Evolutionary conservation across 148 eudicot genomes (phyloP).

Genomic region (Silene conica): DNA sequence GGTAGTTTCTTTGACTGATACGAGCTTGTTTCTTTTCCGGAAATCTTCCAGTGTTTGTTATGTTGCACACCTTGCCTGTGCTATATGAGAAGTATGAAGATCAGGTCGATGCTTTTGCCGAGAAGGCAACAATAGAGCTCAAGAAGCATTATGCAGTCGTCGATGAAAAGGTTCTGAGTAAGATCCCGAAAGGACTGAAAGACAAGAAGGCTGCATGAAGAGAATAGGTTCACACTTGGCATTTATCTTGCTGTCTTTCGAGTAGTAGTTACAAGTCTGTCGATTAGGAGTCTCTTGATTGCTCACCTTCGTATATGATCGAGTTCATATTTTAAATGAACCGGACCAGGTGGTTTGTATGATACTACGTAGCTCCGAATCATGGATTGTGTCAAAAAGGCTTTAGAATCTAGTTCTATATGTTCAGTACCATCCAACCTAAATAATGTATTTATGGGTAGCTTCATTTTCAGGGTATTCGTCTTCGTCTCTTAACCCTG

Average conservation of each 20-base stretch:
- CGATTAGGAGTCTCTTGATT: slow-evolving; percentile 10
- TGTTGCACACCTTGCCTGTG: slow-evolving; percentile 76
- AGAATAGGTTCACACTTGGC: slow-evolving; percentile 21
- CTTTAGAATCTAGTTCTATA: slow-evolving; percentile 17
- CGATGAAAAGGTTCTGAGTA: slow-evolving; percentile 67
- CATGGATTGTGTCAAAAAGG: slow-evolving; percentile 18
- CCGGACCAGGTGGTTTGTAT: slow-evolving; percentile 22
- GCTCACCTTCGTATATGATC: slow-evolving; percentile 22
- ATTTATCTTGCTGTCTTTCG: slow-evolving; percentile 3
- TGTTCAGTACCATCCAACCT: slow-evolving; percentile 17
- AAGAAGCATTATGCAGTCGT: slow-evolving; percentile 81
- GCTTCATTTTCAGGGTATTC: background rate
- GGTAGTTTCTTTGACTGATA: slow-evolving; percentile 1
- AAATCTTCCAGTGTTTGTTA: slow-evolving; percentile 49
- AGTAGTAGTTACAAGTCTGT: slow-evolving; percentile 17
- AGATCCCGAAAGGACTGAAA: slow-evolving; percentile 69
- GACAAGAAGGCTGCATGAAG: slow-evolving; percentile 49
- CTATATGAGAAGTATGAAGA: slow-evolving; percentile 88
- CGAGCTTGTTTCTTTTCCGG: background rate
- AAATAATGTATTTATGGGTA: slow-evolving; percentile 27
- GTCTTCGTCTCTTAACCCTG: background rate
- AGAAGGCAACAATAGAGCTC: slow-evolving; percentile 70
- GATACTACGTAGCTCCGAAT: slow-evolving; percentile 11
- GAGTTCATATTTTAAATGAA: slow-evolving; percentile 22
- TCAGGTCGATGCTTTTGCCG: slow-evolving; percentile 69